Conservation (phyloP, 2,329 filamentous ascomycete genomes). For the Sporothrix curviconia region DNA sequence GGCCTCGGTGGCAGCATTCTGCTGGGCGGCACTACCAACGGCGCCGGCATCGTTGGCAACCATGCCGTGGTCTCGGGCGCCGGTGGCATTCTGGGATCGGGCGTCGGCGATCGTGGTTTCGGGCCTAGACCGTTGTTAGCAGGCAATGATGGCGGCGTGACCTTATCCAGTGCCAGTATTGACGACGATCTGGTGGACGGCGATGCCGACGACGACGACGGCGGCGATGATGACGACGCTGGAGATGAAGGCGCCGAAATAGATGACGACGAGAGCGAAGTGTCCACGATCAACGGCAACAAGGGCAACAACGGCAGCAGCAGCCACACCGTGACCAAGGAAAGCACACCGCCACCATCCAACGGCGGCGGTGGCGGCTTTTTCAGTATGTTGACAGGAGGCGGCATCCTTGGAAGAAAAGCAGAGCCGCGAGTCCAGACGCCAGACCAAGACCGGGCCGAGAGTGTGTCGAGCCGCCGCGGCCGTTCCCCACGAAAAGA, state of each 20-base stretch:
- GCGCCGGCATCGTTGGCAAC: conserved; percentile 13
- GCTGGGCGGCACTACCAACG: neutral
- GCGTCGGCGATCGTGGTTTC: conserved; percentile 6
- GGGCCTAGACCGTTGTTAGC: conserved; percentile 15
- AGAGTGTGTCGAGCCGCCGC: neutral
- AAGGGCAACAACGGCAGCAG: neutral
- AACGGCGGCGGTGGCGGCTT: conserved; percentile 39
- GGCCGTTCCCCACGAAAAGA: conserved; percentile 7
- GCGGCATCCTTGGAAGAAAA: conserved; percentile 45
- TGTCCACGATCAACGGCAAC: conserved; percentile 17
- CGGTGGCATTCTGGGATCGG: conserved; percentile 17
- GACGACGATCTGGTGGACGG: conserved; percentile 19
- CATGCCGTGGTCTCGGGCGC: conserved; percentile 26
- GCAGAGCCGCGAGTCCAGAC: conserved; percentile 24
- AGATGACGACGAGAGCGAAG: conserved; percentile 34
- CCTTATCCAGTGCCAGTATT: neutral
- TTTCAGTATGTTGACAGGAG: conserved; percentile 58
- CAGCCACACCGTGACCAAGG: neutral
- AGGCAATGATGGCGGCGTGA: conserved; percentile 28
- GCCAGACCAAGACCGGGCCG: conserved; percentile 27
- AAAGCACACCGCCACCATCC: neutral
- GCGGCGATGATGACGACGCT: conserved; percentile 21
- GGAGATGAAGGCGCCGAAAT: conserved; percentile 25
- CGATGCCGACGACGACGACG: conserved; percentile 31
- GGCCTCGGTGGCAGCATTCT: conserved; percentile 1